Evolutionary conservation across 2,329 filamentous ascomycete species (phyloP).

Genomic region (Beauveria scarabaeidicola): DNA sequence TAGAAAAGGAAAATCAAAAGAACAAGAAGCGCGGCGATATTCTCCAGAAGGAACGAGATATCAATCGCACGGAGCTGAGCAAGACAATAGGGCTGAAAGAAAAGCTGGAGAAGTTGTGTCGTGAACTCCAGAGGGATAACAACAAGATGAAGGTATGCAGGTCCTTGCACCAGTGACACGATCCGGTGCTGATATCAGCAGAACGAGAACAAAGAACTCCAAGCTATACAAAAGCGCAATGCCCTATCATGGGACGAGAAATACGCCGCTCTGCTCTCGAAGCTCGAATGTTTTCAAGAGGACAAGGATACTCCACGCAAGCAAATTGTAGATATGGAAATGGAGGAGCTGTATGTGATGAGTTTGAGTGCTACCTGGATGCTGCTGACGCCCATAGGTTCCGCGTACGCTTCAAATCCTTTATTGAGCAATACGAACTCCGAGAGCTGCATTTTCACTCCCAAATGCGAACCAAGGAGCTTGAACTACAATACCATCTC

Average conservation of each 20-base stretch:
- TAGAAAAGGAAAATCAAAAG: conserved; percentile 89
- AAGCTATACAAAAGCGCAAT: conserved; percentile 76
- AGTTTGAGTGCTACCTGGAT: neutral
- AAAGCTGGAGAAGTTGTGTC: conserved; percentile 91
- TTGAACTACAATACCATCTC: conserved; percentile 88
- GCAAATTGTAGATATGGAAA: conserved; percentile 73
- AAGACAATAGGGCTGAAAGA: conserved; percentile 89
- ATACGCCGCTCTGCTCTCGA: conserved; percentile 68
- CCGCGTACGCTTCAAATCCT: conserved; percentile 82
- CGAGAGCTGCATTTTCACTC: conserved; percentile 92
- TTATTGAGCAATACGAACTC: conserved; percentile 94
- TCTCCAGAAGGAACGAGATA: conserved; percentile 93
- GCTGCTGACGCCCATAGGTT: conserved; percentile 44
- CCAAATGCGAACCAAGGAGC: conserved; percentile 84
- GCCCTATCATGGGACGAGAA: conserved; percentile 78
- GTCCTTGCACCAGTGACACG: neutral
- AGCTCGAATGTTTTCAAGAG: conserved; percentile 81
- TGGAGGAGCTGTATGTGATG: conserved; percentile 72
- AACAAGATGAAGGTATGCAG: conserved; percentile 84
- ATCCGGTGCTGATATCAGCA: conserved; percentile 27
- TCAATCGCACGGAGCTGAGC: conserved; percentile 75
- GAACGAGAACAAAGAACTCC: conserved; percentile 89
- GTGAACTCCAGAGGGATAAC: conserved; percentile 92
- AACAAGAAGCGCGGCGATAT: conserved; percentile 93
- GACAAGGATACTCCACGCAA: conserved; percentile 77